Base-by-base conservation (phyloP, 177 flowering plant genomes). In the Vitis hybrid region DNA sequence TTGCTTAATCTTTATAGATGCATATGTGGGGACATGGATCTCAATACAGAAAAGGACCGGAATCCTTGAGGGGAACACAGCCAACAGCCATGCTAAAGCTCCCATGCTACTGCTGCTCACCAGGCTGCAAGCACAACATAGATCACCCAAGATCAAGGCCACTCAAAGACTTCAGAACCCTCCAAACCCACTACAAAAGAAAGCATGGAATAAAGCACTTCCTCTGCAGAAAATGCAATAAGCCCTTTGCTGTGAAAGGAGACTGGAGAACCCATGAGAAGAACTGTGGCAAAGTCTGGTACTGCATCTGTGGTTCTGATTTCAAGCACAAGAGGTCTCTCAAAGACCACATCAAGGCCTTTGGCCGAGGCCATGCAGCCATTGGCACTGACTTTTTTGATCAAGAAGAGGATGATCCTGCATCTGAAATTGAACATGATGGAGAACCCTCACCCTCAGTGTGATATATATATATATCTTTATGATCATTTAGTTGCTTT, bases 11-110 rank as follows among this genome's bases (percentile, higher is more conserved):
- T 21, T 60, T 56, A 18, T 60, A 85, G 88, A 85, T 85, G 88
- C 88, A 85, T 57, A 85, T 85, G 88, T 85, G 88, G 88, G 88
- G 88, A 11, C 88, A 85, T 76, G 88, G 88, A 56, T 85, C 88
- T 9, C 83, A 85, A 58, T 85, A 82, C 78, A 75, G 88, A 71
- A 83, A 78, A 68, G 88, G 88, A 12, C 84, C 89, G 34, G 83
- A 85, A 14, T 85, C 88, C 4, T 58, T 83, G 26, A 73, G 66
- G 66, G 88, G 84, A 57, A 65, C 70, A 0, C 79, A 82, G 54
- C 83, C 81, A 56, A 69, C 81, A 49, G 78, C 81, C 23, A 82
- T 80, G 81, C 74, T 80, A 50, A 80, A 73, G 52, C 81, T 80
- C 2, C 81, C 85, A 15, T 82, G 88, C 80, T 85, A 77, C 15